A percentile compares a stretch with the other conserved stretches of the same genome.
Conservation (phyloP, 805 yeast species). For the Sugiyamaella americana region DNA sequence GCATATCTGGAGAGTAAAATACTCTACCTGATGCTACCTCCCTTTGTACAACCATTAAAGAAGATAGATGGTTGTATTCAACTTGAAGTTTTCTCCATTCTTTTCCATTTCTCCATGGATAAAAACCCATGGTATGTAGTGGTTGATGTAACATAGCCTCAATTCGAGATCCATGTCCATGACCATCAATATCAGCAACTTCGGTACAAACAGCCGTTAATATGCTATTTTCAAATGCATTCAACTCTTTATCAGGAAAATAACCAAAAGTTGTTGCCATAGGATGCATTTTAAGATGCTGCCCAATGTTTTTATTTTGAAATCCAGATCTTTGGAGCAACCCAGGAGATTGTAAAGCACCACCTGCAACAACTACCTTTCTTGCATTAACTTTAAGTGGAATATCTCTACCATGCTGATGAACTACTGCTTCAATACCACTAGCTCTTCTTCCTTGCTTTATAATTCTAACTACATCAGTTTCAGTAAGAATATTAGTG, state of each 20-base stretch:
- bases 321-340: constrained; percentile 45
- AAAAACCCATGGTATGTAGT: constrained; percentile 32
- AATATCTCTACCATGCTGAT: constrained; percentile 11
- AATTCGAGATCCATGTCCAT: constrained; percentile 47
- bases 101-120: constrained; percentile 40
- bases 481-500: constrained; percentile 41
- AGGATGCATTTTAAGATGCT: constrained; percentile 48
- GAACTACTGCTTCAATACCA: constrained; percentile 39
- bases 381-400: constrained; percentile 36
- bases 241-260: constrained; percentile 35
- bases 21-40: constrained; percentile 40
- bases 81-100: constrained; percentile 32
- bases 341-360: constrained; percentile 45
- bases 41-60: constrained; percentile 42
- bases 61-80: constrained; percentile 35
- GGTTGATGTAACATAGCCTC: constrained; percentile 48
- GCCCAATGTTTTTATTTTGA: constrained; percentile 45
- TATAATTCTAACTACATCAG: constrained; percentile 36
- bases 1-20: constrained; percentile 31
- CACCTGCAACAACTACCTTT: constrained; percentile 42
- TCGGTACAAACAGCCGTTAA: constrained; percentile 45
- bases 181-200: constrained; percentile 46
- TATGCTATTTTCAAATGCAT: constrained; percentile 40
- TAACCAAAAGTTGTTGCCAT: constrained; percentile 38
- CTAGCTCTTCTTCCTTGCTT: constrained; percentile 40